Conservation (phyloP, 352 stramenopile genomes). For the Phytophthora fragariaefolia region DNA sequence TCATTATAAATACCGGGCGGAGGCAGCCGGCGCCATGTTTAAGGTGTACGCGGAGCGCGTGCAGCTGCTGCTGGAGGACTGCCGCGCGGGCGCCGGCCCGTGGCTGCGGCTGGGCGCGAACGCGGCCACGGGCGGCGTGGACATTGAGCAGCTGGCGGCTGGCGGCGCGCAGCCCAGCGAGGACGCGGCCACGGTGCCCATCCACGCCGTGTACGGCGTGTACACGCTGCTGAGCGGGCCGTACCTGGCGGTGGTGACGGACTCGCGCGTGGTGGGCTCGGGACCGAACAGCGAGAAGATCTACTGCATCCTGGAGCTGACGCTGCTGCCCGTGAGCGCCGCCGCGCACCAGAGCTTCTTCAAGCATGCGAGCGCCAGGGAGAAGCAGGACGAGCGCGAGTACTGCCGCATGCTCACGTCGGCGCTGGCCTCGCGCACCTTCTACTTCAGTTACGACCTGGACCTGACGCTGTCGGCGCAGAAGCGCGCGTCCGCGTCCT, state of each 20-base stretch:
- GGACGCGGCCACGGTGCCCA: slow-evolving; percentile 61
- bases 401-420: slow-evolving; percentile 70
- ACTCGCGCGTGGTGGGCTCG: slow-evolving; percentile 67
- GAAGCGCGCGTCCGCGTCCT: slow-evolving; percentile 47
- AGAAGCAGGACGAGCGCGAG: slow-evolving; percentile 66
- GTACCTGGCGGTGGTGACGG: slow-evolving; percentile 77
- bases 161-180: slow-evolving; percentile 34
- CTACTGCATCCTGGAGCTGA: slow-evolving; percentile 60
- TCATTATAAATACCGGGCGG: slow-evolving; percentile 19
- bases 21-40: slow-evolving; percentile 54
- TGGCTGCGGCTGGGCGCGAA: slow-evolving; percentile 60
- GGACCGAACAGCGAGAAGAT: slow-evolving; percentile 67
- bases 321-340: slow-evolving; percentile 61
- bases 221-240: slow-evolving; percentile 70
- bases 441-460: slow-evolving; percentile 82
- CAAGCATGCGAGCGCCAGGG: slow-evolving; percentile 44
- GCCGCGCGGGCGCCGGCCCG: slow-evolving; percentile 62
- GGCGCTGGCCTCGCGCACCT: slow-evolving; percentile 53
- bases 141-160: slow-evolving; percentile 31
- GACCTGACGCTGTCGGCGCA: slow-evolving; percentile 82
- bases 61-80: slow-evolving; percentile 85
- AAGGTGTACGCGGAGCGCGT: slow-evolving; percentile 75
- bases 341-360: slow-evolving; percentile 63
- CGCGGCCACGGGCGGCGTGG: slow-evolving; percentile 29
- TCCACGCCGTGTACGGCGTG: slow-evolving; percentile 80